Evolutionary conservation across 345 rosid species (phyloP).

Genomic region (Moricandia moricandioides): DNA sequence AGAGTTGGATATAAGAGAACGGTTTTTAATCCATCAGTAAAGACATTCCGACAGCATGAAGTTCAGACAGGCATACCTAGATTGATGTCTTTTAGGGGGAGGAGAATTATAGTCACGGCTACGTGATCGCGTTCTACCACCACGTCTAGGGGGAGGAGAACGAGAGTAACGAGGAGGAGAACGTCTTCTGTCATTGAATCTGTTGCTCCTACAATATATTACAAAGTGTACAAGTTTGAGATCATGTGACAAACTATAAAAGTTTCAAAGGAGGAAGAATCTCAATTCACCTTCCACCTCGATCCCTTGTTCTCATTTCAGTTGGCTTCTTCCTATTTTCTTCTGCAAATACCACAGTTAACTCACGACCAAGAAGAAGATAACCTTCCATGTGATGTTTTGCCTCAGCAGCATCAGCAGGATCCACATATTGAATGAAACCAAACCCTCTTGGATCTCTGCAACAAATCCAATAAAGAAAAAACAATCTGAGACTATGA

Average conservation of each 20-base stretch:
- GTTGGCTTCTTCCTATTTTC: slow-evolving; percentile 95
- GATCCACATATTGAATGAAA: slow-evolving; percentile 85
- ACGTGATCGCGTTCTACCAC: slow-evolving; percentile 59
- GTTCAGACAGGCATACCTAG: slow-evolving; percentile 46
- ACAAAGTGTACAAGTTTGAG: not conserved
- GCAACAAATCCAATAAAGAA: slow-evolving; percentile 20
- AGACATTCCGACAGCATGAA: not conserved
- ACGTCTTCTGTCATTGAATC: slow-evolving; percentile 51
- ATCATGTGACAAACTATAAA: not conserved
- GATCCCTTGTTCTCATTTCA: not conserved
- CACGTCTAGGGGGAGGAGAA: slow-evolving; percentile 78
- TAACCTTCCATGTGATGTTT: slow-evolving; percentile 94
- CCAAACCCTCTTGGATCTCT: slow-evolving; percentile 99
- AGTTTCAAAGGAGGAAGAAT: slow-evolving; percentile 4
- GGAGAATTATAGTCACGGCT: slow-evolving; percentile 65
- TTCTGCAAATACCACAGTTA: slow-evolving; percentile 95
- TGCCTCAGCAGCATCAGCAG: slow-evolving; percentile 93
- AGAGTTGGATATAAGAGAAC: slow-evolving; percentile 8
- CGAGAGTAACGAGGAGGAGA: slow-evolving; percentile 67
- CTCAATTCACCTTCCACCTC: slow-evolving; percentile 19
- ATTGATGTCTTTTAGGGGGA: slow-evolving; percentile 54
- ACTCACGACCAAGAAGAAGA: slow-evolving; percentile 82
- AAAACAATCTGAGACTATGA: slow-evolving; percentile 6
- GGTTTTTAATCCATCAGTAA: slow-evolving; percentile 5
- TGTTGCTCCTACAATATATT: slow-evolving; percentile 43